phyloP scores from a whole-genome alignment of 208 protist species.

The Trypanosoma melophagium region DNA sequence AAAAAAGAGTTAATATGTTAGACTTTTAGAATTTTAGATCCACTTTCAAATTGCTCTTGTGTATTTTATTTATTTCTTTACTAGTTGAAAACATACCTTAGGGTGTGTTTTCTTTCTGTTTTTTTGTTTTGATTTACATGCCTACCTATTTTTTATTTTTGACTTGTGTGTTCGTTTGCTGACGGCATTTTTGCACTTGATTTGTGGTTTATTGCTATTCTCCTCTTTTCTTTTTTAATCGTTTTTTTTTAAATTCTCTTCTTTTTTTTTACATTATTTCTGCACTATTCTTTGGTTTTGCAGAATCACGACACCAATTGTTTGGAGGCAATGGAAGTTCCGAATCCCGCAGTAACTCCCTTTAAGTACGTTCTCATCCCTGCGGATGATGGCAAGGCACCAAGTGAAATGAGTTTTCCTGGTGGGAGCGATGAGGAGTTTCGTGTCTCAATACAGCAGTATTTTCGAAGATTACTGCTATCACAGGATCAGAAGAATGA shows the following conservation, averaged over 20 bases:
- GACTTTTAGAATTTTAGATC: no score
- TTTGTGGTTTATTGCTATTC: no score
- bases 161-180: no score
- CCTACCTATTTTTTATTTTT: no score
- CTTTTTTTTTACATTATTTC: conserved; percentile 12
- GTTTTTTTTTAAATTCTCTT: not conserved
- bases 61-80: conserved; percentile 23
- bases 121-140: not conserved
- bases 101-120: not conserved
- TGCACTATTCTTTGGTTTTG: conserved; percentile 10
- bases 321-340: conserved; percentile 12
- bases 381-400: conserved; percentile 34
- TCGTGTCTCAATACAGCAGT: conserved; percentile 47
- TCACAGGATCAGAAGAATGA: conserved; percentile 67
- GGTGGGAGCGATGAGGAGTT: conserved; percentile 74
- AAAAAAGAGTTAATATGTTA: no score
- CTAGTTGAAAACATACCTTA: not conserved
- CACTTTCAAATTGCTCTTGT: not conserved
- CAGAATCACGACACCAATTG: conserved; percentile 6
- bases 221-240: not conserved
- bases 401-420: conserved; percentile 44
- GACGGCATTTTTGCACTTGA: no score
- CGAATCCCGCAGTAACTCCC: conserved; percentile 9
- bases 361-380: conserved; percentile 85
- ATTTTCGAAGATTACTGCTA: conserved; percentile 70